Evolutionary conservation across 306 rosid species (phyloP).

Genomic region (Lathyrus sativus): DNA sequence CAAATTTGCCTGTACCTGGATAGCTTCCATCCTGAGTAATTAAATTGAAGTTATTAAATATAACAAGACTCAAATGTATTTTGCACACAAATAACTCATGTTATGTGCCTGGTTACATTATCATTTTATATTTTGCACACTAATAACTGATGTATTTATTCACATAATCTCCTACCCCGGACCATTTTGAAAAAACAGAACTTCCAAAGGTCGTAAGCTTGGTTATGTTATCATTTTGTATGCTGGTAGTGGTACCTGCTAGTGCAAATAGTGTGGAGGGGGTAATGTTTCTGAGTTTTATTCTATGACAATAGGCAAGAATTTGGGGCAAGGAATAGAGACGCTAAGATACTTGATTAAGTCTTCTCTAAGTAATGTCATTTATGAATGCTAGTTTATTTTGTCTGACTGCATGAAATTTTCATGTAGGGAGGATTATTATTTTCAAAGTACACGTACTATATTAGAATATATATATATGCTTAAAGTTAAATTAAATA

Average conservation of each 20-base stretch:
- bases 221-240: not conserved
- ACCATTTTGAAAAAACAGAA: not conserved
- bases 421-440: not conserved
- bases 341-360: not conserved
- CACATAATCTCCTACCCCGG: not conserved
- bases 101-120: no score
- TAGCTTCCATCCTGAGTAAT: constrained; percentile 80
- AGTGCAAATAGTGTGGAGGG: constrained; percentile 5
- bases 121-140: not conserved
- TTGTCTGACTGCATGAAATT: not conserved
- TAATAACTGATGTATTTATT: not conserved
- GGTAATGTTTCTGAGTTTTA: not conserved
- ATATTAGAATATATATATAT: not conserved
- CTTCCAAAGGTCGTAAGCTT: constrained; percentile 2
- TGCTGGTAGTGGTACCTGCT: constrained; percentile 3
- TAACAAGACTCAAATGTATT: constrained; percentile 2
- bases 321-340: constrained; percentile 8
- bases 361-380: constrained; percentile 10
- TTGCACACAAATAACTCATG: constrained; percentile 14
- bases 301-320: not conserved
- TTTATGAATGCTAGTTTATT: constrained; percentile 7
- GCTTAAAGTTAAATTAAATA: not conserved
- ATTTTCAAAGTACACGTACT: not conserved
- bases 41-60: constrained; percentile 17
- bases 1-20: constrained; percentile 93